phyloP scores from a whole-genome alignment of 805 yeast genomes.

The Hanseniaspora nectarophila region DNA sequence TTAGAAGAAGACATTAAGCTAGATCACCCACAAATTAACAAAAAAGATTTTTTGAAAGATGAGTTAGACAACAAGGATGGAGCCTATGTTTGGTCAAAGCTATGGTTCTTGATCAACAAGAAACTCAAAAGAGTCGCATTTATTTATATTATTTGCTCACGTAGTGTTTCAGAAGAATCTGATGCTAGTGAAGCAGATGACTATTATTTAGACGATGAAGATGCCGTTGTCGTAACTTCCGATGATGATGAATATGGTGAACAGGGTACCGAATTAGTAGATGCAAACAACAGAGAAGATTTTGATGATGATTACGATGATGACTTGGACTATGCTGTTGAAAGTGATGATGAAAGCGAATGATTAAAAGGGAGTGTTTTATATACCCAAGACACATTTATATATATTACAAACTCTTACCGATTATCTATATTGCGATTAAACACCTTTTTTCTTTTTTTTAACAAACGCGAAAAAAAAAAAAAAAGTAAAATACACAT shows the following conservation, averaged over 20 bases:
- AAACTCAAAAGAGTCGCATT: constrained; percentile 85
- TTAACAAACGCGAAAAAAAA: background rate
- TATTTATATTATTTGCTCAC: constrained; percentile 52
- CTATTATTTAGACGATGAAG: constrained; percentile 24
- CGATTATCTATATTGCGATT: no score
- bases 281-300: constrained; percentile 29
- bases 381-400: background rate
- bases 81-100: constrained; percentile 29
- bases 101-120: constrained; percentile 88
- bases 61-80: constrained; percentile 56
- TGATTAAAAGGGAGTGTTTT: background rate
- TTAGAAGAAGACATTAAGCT: constrained; percentile 24
- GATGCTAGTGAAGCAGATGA: constrained; percentile 16
- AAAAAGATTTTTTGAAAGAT: constrained; percentile 55
- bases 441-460: background rate
- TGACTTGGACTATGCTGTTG: constrained; percentile 27
- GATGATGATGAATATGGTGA: constrained; percentile 18
- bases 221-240: constrained; percentile 23
- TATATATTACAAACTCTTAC: no score
- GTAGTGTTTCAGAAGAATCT: constrained; percentile 29
- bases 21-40: constrained; percentile 31
- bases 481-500: no score
- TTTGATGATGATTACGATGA: constrained; percentile 33
- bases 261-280: constrained; percentile 27
- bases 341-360: constrained; percentile 22